phyloP scores from a whole-genome alignment of 2,329 filamentous ascomycete species.

The Shiraia bambusicola region DNA sequence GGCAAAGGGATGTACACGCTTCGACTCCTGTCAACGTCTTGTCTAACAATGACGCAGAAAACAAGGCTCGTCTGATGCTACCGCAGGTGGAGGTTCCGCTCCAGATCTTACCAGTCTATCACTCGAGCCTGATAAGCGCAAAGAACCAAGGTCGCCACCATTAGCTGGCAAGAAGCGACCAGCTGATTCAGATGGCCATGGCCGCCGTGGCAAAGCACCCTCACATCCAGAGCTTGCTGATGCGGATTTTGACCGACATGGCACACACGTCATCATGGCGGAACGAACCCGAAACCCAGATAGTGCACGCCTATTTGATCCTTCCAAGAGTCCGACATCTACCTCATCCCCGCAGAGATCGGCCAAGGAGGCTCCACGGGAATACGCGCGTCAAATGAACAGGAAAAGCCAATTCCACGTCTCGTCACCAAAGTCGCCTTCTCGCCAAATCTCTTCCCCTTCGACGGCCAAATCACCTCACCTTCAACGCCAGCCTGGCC shows the following conservation, averaged over 20 bases:
- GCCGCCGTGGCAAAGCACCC: slow-evolving; percentile 27
- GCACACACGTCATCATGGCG: slow-evolving; percentile 14
- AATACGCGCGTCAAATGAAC: slow-evolving; percentile 23
- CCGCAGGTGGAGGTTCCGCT: slow-evolving; percentile 27
- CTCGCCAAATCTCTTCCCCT: slow-evolving; percentile 13
- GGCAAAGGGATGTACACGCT: slow-evolving; percentile 20
- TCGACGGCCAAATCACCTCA: slow-evolving; percentile 12
- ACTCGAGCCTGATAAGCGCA: slow-evolving; percentile 20
- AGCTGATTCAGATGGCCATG: slow-evolving; percentile 29
- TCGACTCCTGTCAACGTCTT: too few species aligned
- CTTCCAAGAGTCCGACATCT: slow-evolving; percentile 16
- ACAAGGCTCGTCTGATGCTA: slow-evolving; percentile 28
- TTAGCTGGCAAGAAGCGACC: slow-evolving; percentile 30
- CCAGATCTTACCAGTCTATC: slow-evolving; percentile 35
- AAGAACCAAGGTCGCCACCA: slow-evolving; percentile 25
- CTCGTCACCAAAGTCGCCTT: slow-evolving; percentile 13
- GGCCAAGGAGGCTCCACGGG: slow-evolving; percentile 26
- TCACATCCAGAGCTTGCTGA: slow-evolving; percentile 28
- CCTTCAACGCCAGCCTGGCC: slow-evolving; percentile 24
- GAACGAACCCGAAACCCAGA: slow-evolving; percentile 21
- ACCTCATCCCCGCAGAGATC: slow-evolving; percentile 19
- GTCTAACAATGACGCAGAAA: slow-evolving; percentile 18
- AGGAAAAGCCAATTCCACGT: slow-evolving; percentile 21
- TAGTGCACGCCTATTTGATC: slow-evolving; percentile 26
- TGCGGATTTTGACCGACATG: slow-evolving; percentile 28